Evolutionary conservation across 1,284 basidiomycete genomes (phyloP).

Genomic region (Ceratobasidium sp.): DNA sequence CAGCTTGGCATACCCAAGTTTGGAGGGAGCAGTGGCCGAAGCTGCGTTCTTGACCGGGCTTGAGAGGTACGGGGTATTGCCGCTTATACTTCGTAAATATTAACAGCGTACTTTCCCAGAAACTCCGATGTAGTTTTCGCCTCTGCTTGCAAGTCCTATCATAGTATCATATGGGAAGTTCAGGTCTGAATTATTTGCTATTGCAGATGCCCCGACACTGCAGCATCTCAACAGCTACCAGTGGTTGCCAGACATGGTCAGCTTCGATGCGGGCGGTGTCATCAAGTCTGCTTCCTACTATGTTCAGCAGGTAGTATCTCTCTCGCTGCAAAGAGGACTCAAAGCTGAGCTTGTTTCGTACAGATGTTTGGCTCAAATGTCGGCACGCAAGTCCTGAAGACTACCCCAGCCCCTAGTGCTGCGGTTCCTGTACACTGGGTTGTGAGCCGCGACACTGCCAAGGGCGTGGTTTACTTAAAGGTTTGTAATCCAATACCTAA

Average conservation of each 20-base stretch:
- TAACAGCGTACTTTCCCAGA: neutral
- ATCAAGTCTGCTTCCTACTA: conserved; percentile 57
- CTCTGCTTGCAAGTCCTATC: conserved; percentile 52
- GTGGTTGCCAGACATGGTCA: conserved; percentile 60
- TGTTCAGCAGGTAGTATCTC: conserved; percentile 53
- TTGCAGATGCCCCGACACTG: conserved; percentile 51
- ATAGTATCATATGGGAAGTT: neutral
- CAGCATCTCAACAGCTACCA: conserved; percentile 57
- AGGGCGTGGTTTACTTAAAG: conserved; percentile 41
- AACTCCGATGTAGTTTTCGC: conserved; percentile 59
- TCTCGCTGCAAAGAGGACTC: conserved; percentile 6
- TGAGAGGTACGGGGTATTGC: conserved; percentile 51
- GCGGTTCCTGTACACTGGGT: conserved; percentile 56
- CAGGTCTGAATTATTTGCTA: neutral
- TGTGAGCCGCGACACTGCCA: conserved; percentile 51
- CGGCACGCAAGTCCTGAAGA: conserved; percentile 55
- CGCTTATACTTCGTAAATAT: neutral
- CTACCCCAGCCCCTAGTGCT: conserved; percentile 53
- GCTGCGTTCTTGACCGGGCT: conserved; percentile 59
- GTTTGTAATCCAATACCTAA: conserved; percentile 42
- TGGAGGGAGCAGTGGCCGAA: conserved; percentile 57
- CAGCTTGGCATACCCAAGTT: conserved; percentile 55
- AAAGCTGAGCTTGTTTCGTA: neutral
- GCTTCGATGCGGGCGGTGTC: conserved; percentile 55
- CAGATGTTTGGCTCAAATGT: conserved; percentile 56